Base-by-base conservation (phyloP, 495 filamentous ascomycete species). In the Penicillium robsamsonii region DNA sequence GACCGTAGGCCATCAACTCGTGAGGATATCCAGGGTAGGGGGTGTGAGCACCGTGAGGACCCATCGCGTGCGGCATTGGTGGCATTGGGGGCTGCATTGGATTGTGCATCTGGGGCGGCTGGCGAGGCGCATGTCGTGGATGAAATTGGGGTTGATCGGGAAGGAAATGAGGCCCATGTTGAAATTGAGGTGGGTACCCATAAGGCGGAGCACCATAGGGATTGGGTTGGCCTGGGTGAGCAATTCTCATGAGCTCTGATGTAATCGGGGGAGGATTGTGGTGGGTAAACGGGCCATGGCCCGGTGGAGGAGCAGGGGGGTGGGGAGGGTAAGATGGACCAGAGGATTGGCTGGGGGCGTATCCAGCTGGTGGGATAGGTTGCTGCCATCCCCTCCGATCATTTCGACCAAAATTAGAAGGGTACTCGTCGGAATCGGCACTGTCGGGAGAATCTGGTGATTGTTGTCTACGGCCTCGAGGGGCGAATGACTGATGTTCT, bases 391-490 rank as follows among this genome's bases (percentile, higher is more conserved):
- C 50, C 43, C 70, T 69, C 18, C 70, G 66, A 41, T 78, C 75
- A 15, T 65, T 68, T 53, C 71, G 76, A 33, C 62, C 64, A 61
- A 73, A 78, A 33, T 56, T 59, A 49, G 50, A 56, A 2, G 65
- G 63, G 58, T 71, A 78, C n/a, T 82, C 81, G 18, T 84, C 72
- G n/a, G 79, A 80, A 55, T 80, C 81, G 61, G 68, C 74, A 52
- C 79, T 84, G 61, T 75, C 79, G n/a, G 79, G 73, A 18, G 76
- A 75, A 20, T 80, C 76, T 48, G 81, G 77, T 15, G 75, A 80
- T 59, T 65, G 78, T 50, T 68, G 84, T 55, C 76, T 75, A 55
- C 76, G 78, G 46, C 69, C 52, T 50, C 76, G 72, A 46, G 69
- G 68, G 57, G 63, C 56, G 52, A 69, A 73, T 20, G 67, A 64